These are phyloP conservation scores for Stephanodiscus triporus DNA, from an alignment of 108 stramenopile genomes.

Conservation along the genomic window DNA sequence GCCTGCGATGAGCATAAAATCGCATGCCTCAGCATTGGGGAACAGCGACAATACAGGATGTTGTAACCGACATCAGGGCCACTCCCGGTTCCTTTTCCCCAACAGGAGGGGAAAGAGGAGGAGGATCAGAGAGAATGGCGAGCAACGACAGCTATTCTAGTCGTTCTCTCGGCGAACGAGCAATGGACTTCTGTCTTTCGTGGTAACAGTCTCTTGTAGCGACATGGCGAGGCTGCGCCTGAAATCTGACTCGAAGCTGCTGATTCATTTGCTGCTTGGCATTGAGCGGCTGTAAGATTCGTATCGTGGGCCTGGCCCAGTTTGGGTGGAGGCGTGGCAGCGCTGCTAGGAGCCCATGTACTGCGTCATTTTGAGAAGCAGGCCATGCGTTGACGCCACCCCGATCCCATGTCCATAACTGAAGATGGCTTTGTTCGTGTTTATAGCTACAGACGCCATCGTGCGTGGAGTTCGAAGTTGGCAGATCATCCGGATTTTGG, in stretches of 20 bases:
- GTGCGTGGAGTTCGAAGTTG: conserved; percentile 84
- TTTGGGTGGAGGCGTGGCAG: conserved; percentile 90
- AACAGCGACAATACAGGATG: conserved; percentile 92
- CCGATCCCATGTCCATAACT: conserved; percentile 1
- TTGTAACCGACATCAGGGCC: conserved; percentile 95
- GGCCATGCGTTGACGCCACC: not conserved
- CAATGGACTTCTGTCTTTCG: conserved; percentile 77
- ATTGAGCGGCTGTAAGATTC: conserved; percentile 77
- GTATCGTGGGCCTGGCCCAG: conserved; percentile 80
- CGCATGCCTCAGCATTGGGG: conserved; percentile 86
- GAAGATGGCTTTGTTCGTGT: conserved; percentile 71
- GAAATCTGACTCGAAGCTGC: conserved; percentile 79
- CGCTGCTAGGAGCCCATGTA: conserved; percentile 81
- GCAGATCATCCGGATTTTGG: conserved; percentile 65
- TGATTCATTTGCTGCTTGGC: conserved; percentile 67
- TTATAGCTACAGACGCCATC: conserved; percentile 92
- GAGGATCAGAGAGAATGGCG: conserved; percentile 30
- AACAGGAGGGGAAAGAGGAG: conserved; percentile 47
- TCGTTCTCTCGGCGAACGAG: conserved; percentile 31
- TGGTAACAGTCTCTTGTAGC: conserved; percentile 74
- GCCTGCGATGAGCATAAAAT: conserved; percentile 72
- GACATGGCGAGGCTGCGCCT: conserved; percentile 86
- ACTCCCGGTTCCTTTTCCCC: conserved; percentile 86
- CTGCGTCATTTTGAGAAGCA: conserved; percentile 59
- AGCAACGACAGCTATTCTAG: too few species aligned